These are phyloP conservation scores for Schwanniomyces pseudopolymorphus DNA, from an alignment of 805 yeast genomes.

Conservation along the genomic window DNA sequence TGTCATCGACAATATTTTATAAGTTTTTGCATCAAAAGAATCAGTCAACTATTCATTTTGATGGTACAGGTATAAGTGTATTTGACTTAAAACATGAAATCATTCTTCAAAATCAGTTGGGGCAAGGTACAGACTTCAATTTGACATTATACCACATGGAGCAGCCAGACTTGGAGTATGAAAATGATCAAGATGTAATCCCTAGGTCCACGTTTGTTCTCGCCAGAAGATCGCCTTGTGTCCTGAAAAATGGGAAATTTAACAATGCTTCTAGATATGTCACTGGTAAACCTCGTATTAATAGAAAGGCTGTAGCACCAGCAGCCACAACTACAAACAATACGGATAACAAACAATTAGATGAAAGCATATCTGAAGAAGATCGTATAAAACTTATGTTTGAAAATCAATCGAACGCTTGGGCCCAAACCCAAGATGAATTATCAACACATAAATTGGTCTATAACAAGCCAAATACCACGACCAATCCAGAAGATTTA, in stretches of 20 bases:
- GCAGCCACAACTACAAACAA: conserved; percentile 19
- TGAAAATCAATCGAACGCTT: conserved; percentile 87
- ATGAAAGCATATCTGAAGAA: conserved; percentile 65
- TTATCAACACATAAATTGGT: conserved; percentile 85
- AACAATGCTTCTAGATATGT: conserved; percentile 66
- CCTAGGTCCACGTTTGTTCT: conserved; percentile 85
- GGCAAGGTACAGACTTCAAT: conserved; percentile 83
- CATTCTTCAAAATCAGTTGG: conserved; percentile 73
- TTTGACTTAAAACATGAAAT: conserved; percentile 93
- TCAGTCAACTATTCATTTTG: conserved; percentile 78
- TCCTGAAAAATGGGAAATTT: conserved; percentile 41
- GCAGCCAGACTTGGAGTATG: conserved; percentile 64
- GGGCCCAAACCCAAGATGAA: conserved; percentile 92
- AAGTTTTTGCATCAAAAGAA: conserved; percentile 81
- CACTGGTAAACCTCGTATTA: conserved; percentile 63
- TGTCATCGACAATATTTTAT: conserved; percentile 90
- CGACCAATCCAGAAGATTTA: conserved; percentile 53
- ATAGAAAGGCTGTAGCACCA: conserved; percentile 38
- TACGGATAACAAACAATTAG: conserved; percentile 22
- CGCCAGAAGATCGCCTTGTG: conserved; percentile 76
- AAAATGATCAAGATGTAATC: conserved; percentile 86
- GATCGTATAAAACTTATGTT: conserved; percentile 90
- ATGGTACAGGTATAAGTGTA: conserved; percentile 95
- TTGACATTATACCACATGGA: conserved; percentile 60
- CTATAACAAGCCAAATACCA: conserved; percentile 47